A percentile compares a stretch with the other conserved stretches of the same genome.
Evolutionary conservation across 108 stramenopile species (phyloP).

Genomic region (Seminavis robusta): DNA sequence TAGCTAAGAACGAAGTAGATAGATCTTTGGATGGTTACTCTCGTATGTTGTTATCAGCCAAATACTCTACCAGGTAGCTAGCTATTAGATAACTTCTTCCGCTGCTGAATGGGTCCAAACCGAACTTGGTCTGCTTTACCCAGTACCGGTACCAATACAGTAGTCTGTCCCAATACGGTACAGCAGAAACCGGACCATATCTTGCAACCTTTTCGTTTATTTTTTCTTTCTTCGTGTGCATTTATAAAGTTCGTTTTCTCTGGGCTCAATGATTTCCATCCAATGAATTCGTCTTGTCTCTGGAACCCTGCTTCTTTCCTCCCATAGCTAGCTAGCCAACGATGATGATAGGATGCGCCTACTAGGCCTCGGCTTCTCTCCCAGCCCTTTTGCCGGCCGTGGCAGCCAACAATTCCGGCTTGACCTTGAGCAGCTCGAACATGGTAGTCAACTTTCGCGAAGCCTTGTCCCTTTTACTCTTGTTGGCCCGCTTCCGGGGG

Average conservation of each 20-base stretch:
- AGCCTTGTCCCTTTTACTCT: background rate
- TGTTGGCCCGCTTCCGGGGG: background rate
- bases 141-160: too few relatives aligned
- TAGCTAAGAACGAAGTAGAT: too few relatives aligned
- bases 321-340: too few relatives aligned
- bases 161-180: too few relatives aligned
- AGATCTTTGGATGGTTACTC: too few relatives aligned
- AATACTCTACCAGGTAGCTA: too few relatives aligned
- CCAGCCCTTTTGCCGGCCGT: background rate
- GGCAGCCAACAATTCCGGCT: conserved; percentile 25
- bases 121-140: too few relatives aligned
- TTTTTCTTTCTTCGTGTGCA: background rate
- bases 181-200: too few relatives aligned
- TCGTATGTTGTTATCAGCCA: background rate
- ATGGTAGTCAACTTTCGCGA: conserved; percentile 16
- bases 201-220: too few relatives aligned
- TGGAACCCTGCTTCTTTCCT: too few relatives aligned
- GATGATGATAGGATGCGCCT: background rate
- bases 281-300: too few relatives aligned
- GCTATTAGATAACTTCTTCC: background rate
- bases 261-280: too few relatives aligned
- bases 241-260: conserved; percentile 2
- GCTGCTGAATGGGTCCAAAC: background rate
- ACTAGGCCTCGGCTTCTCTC: background rate
- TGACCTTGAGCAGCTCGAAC: conserved; percentile 23